Evolutionary conservation across 169 alveolate genomes (phyloP), one percentile per base, ranked within the genome.

Genomic region (Cryptosporidium canis): DNA sequence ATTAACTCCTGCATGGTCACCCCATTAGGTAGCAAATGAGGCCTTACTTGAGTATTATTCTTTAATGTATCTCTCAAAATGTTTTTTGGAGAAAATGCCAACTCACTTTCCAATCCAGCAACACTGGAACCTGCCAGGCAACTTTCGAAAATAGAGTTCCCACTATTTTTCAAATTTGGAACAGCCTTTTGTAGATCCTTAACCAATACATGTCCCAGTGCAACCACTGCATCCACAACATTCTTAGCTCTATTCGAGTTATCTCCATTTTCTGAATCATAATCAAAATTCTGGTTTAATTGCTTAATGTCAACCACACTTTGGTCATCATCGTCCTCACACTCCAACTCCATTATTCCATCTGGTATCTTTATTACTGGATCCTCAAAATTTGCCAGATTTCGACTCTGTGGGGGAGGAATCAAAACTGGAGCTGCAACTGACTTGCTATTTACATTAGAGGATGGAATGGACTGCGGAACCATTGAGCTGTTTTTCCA

Each of bases 1-100:
- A 55, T 48, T 58, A 61, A 55, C 37, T 77, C 87, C 39, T 77
- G 87, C 51, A 77, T 33, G 29, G 87, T 77, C 16, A 77, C 33
- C 65, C 87, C 87, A 77, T 56, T 58, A n/a, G 87, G 87, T 18
- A 77, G 72, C 14, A 77, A 61, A 63, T 77, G 87, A 24, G 87
- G 87, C 45, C 44, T 77, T 18, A 61, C 63, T 9, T 58, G 41
- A 24, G 39, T 61, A 58, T 77, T 55, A 29, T 77, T 43, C 27
- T 29, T 77, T 11, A 55, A 21, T n/a, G 71, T 41, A 43, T 77
- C 72, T 44, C 47, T 77, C n/a, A 61, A 43, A 24, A 58, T 55
- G 29, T 58, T 77, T 37, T 43, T 55, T 44, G 87, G 72, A 41
- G 87, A 77, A 63, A 77, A 77, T 21, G 64, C 41, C 18, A 77